Evolutionary conservation across 192 early-diverging fungal species (phyloP).

Genomic region (Mortierella antarctica): DNA sequence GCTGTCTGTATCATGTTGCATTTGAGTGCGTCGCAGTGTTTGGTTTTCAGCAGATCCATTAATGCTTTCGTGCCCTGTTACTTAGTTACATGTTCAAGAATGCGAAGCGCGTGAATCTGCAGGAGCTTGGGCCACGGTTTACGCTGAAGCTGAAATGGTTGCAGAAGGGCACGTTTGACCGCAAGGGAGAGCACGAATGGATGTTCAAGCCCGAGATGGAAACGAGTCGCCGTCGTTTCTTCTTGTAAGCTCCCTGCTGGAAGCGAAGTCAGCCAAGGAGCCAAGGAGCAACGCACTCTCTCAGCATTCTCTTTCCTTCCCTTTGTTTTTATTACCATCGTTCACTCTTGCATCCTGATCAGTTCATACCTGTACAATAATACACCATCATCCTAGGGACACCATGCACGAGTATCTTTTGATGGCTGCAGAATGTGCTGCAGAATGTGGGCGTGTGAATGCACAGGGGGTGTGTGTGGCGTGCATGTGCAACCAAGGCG

Average conservation of each 20-base stretch:
- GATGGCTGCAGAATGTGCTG: too few species aligned
- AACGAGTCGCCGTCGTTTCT: conserved; percentile 90
- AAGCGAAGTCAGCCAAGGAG: neutral
- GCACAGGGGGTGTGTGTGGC: too few species aligned
- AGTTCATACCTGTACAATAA: neutral
- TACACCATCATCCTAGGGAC: too few species aligned
- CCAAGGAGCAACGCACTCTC: neutral
- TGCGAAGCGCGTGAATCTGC: conserved; percentile 84
- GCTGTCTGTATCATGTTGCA: neutral
- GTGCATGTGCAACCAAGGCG: too few species aligned
- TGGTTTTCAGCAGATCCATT: neutral
- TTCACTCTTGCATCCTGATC: neutral
- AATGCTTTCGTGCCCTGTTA: neutral
- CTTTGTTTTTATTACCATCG: neutral
- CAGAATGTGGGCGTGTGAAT: too few species aligned
- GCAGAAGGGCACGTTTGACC: conserved; percentile 96
- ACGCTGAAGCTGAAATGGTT: conserved; percentile 94
- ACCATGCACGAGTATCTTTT: too few species aligned
- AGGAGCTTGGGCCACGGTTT: conserved; percentile 96
- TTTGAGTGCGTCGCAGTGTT: neutral
- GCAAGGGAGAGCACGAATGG: conserved; percentile 97
- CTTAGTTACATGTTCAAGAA: conserved; percentile 87
- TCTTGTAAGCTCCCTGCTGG: conserved; percentile 61
- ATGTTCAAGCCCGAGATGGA: conserved; percentile 92
- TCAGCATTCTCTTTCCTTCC: neutral